A percentile compares a stretch with the other conserved stretches of the same genome.
Conservation (phyloP, 1,284 basidiomycete genomes). For the Amylostereum areolatum region DNA sequence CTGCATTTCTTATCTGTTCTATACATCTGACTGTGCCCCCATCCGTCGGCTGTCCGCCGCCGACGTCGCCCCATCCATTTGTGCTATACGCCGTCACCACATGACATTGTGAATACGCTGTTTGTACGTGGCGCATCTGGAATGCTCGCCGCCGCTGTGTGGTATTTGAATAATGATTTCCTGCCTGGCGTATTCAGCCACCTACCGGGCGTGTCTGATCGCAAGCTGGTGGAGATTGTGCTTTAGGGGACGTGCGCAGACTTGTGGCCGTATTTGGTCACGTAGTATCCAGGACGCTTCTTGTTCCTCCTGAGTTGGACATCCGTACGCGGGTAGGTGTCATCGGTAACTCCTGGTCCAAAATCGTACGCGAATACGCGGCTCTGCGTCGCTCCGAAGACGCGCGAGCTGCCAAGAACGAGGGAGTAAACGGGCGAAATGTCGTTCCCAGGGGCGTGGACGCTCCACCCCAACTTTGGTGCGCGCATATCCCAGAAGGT, state of each 20-base stretch:
- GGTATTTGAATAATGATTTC: constrained; percentile 1
- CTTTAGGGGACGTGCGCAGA: background rate
- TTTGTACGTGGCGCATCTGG: constrained; percentile 5
- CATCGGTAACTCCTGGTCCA: constrained; percentile 49
- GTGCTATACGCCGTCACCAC: constrained; percentile 7
- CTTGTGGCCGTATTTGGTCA: constrained; percentile 29
- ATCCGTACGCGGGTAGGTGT: constrained; percentile 49
- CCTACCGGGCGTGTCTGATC: background rate
- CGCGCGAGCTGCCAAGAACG: constrained; percentile 62
- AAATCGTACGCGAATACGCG: constrained; percentile 74
- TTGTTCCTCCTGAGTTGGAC: constrained; percentile 33
- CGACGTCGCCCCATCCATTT: too few species aligned
- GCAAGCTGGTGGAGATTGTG: background rate
- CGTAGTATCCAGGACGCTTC: constrained; percentile 38
- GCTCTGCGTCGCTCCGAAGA: constrained; percentile 70
- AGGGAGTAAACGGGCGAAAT: constrained; percentile 68
- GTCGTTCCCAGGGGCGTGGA: constrained; percentile 71
- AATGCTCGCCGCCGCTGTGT: background rate
- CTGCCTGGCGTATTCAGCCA: background rate
- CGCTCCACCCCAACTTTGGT: constrained; percentile 58
- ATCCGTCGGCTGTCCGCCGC: too few species aligned
- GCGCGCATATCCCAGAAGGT: constrained; percentile 73
- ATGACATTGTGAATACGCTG: constrained; percentile 2
- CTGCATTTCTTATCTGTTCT: constrained; percentile 12
- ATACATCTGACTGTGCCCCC: constrained; percentile 3